These are phyloP conservation scores for Aspergillus sergii DNA, from an alignment of 2,329 filamentous ascomycete genomes.

Conservation along the genomic window DNA sequence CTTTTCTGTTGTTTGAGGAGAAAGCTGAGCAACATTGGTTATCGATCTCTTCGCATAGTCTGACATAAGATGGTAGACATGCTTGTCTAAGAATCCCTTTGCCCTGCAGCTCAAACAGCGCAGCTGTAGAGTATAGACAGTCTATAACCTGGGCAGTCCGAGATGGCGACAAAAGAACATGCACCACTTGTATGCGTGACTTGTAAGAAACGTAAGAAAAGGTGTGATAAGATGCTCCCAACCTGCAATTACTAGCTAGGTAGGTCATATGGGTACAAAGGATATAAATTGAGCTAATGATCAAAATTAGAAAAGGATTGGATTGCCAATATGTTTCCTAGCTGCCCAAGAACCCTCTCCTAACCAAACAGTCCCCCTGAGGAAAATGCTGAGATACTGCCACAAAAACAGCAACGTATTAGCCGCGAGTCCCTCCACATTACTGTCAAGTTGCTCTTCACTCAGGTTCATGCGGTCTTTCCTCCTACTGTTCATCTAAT, in stretches of 20 bases:
- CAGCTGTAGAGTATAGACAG: not conserved
- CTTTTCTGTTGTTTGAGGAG: too few relatives aligned
- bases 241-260: not conserved
- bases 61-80: too few relatives aligned
- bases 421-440: constrained; percentile 22
- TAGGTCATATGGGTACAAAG: not conserved
- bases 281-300: not conserved
- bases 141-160: not conserved
- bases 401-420: not conserved
- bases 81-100: too few relatives aligned
- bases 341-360: not conserved
- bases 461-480: constrained; percentile 25
- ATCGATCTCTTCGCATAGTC: too few relatives aligned
- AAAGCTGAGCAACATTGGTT: too few relatives aligned
- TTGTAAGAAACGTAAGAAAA: not conserved
- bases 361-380: not conserved
- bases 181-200: not conserved
- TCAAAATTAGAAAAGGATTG: not conserved
- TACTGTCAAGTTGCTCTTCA: constrained; percentile 26
- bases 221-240: not conserved
- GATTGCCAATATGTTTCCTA: not conserved
- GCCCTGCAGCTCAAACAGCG: not conserved
- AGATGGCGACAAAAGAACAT: not conserved
- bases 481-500: constrained; percentile 26
- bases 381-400: not conserved